Conservation (phyloP, 441 rosid species). For the Bocquillonia castaneifolia region DNA sequence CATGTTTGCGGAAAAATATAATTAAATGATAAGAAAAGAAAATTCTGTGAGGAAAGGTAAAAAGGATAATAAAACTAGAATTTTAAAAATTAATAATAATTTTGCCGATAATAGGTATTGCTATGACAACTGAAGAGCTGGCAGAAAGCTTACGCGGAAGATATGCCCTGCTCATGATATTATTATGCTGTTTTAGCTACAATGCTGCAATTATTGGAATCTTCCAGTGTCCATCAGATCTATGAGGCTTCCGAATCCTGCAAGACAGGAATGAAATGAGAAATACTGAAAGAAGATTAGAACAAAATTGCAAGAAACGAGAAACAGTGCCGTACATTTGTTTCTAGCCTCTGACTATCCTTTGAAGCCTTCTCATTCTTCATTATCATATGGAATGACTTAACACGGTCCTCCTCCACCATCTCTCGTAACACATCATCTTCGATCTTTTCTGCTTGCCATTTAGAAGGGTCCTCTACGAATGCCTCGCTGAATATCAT, state of each 20-base stretch:
- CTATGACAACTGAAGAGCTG: conserved; percentile 1
- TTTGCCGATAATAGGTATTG: not conserved
- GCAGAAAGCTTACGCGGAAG: conserved; percentile 8
- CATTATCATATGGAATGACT: conserved; percentile 93
- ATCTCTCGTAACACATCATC: conserved; percentile 80
- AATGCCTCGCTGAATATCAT: conserved; percentile 95
- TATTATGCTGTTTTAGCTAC: not conserved
- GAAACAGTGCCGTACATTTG: not conserved
- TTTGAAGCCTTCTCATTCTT: conserved; percentile 88
- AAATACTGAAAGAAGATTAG: not conserved
- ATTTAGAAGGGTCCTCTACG: conserved; percentile 77
- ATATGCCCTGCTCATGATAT: not conserved
- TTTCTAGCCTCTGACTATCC: conserved; percentile 32
- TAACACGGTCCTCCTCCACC: conserved; percentile 69
- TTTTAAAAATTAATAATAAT: too few species aligned
- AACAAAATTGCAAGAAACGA: not conserved
- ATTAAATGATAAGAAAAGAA: not conserved
- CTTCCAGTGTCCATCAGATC: not conserved
- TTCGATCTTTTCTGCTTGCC: conserved; percentile 91
- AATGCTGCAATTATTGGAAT: conserved; percentile 1
- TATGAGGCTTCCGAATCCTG: not conserved
- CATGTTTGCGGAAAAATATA: not conserved
- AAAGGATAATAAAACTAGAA: not conserved
- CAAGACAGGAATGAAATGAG: not conserved
- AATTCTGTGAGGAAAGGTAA: not conserved